Percentiles rank a stretch among this genome's conserved stretches.
Conservation (phyloP, 768 basidiomycete species). For the Rhodotorula sphaerocarpa region DNA sequence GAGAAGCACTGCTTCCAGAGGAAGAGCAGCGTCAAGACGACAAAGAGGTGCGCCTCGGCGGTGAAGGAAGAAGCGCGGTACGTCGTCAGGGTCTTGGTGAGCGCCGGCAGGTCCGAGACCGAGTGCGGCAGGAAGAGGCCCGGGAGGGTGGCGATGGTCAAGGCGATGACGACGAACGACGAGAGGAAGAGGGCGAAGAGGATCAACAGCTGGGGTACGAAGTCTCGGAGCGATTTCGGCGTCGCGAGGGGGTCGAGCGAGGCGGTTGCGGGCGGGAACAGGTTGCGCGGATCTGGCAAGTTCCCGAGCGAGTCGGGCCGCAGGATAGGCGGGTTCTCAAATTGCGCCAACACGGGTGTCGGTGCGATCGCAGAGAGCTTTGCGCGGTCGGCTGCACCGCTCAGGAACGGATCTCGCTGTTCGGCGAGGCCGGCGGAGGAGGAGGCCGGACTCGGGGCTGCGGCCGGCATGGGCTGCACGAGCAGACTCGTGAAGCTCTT, state of each 20-base stretch:
- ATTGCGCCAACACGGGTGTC: constrained; percentile 22
- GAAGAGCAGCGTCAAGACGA: constrained; percentile 37
- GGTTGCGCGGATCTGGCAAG: too few species aligned
- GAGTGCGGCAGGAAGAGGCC: constrained; percentile 36
- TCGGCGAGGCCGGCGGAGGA: too few species aligned
- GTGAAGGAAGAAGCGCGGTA: constrained; percentile 33
- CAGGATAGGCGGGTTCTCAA: constrained; percentile 15
- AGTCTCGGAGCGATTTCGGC: constrained; percentile 19
- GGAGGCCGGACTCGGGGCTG: constrained; percentile 3
- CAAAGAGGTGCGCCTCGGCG: constrained; percentile 36
- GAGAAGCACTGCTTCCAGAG: constrained; percentile 41
- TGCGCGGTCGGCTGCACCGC: too few species aligned
- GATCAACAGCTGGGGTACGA: constrained; percentile 35
- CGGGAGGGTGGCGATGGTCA: constrained; percentile 36
- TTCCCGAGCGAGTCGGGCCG: too few species aligned
- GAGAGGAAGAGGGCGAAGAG: constrained; percentile 36
- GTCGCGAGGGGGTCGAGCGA: not conserved
- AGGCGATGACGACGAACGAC: constrained; percentile 36
- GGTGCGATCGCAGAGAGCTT: not conserved
- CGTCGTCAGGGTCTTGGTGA: constrained; percentile 23
- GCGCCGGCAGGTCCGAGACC: constrained; percentile 33
- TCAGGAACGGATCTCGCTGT: constrained; percentile 11
- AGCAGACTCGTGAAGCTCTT: constrained; percentile 32
- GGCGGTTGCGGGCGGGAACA: constrained; percentile 7
- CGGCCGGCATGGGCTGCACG: not conserved